Conservation (phyloP, 257 asterid species). For the Nicotiana sylvestris region DNA sequence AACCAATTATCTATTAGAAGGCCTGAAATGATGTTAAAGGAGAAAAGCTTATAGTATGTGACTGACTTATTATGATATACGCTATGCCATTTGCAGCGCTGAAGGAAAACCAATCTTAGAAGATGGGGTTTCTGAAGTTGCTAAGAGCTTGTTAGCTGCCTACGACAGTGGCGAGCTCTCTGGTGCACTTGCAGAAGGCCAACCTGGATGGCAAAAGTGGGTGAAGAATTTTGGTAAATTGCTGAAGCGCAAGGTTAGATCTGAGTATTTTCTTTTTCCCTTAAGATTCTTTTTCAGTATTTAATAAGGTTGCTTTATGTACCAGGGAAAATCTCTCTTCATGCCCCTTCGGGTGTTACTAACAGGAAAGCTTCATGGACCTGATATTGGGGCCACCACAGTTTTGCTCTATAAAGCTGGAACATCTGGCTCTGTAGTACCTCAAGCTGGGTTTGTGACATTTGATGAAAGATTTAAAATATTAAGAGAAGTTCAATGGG, state of each 20-base stretch:
- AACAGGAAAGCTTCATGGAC: slow-evolving; percentile 93
- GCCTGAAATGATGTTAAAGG: neutral
- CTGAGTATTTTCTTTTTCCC: neutral
- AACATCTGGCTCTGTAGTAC: slow-evolving; percentile 40
- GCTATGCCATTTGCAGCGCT: slow-evolving; percentile 41
- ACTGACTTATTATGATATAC: neutral
- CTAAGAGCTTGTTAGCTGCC: slow-evolving; percentile 62
- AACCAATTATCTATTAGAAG: neutral
- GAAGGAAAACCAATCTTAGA: slow-evolving; percentile 65
- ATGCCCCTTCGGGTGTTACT: slow-evolving; percentile 87
- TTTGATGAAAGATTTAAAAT: slow-evolving; percentile 61
- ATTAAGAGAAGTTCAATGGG: slow-evolving; percentile 66
- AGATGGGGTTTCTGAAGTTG: slow-evolving; percentile 75
- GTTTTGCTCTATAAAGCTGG: slow-evolving; percentile 71
- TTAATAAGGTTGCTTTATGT: slow-evolving; percentile 5
- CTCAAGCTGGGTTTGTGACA: slow-evolving; percentile 46
- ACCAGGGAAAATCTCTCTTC: slow-evolving; percentile 91
- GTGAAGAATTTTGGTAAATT: slow-evolving; percentile 81
- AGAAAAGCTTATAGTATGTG: neutral
- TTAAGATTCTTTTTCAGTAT: neutral
- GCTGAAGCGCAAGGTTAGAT: slow-evolving; percentile 79
- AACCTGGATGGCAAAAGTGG: slow-evolving; percentile 81
- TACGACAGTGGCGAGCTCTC: slow-evolving; percentile 71
- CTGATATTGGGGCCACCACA: slow-evolving; percentile 74
- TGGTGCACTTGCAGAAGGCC: slow-evolving; percentile 78